phyloP scores from a whole-genome alignment of 345 rosid species.

The Moringa oleifera region DNA sequence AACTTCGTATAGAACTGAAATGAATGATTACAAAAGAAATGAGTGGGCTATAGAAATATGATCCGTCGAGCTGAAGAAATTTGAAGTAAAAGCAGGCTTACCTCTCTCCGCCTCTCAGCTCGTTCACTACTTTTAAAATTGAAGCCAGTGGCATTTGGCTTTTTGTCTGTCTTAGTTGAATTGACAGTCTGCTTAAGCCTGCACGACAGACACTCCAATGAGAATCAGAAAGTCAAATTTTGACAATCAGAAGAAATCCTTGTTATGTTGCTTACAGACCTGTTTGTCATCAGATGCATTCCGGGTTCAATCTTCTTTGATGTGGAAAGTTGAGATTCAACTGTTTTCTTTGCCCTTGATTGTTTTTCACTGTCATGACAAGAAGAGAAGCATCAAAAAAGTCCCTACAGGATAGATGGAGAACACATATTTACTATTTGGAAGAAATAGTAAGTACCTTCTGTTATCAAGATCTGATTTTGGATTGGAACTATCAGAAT shows the following conservation, averaged over 20 bases:
- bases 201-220: constrained; percentile 14
- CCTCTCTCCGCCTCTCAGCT: constrained; percentile 87
- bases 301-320: constrained; percentile 33
- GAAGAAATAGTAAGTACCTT: constrained; percentile 39
- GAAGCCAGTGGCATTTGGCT: constrained; percentile 36
- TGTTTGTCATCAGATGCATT: constrained; percentile 34
- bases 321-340: constrained; percentile 33
- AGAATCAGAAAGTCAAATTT: neutral
- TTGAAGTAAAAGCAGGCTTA: neutral
- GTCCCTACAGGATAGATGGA: constrained; percentile 2
- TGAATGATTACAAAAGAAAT: constrained; percentile 2
- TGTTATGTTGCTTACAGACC: constrained; percentile 28
- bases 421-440: constrained; percentile 4
- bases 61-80: neutral
- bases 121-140: constrained; percentile 61
- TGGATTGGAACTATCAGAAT: constrained; percentile 28
- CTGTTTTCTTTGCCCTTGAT: constrained; percentile 34
- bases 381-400: constrained; percentile 11
- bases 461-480: constrained; percentile 30
- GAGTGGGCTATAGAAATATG: neutral
- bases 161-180: constrained; percentile 39
- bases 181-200: constrained; percentile 38
- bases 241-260: neutral
- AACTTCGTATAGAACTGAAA: constrained; percentile 63
- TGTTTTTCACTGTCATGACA: constrained; percentile 42